Conservation (phyloP, 1,284 basidiomycete genomes). For the Microstroma glucosiphilum region DNA sequence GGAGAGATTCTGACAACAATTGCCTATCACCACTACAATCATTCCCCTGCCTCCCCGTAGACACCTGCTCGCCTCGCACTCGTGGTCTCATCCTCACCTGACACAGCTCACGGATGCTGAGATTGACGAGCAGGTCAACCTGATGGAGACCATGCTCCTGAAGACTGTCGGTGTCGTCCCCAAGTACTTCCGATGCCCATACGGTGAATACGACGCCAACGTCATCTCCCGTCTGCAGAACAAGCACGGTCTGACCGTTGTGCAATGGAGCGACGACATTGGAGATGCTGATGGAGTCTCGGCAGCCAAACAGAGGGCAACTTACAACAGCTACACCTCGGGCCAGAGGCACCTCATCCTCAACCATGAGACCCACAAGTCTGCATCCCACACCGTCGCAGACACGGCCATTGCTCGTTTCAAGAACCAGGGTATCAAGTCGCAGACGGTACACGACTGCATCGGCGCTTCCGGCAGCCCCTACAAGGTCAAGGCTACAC, state of each 20-base stretch:
- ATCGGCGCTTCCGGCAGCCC: not conserved
- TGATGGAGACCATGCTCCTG: conserved; percentile 18
- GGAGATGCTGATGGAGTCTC: conserved; percentile 10
- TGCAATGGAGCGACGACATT: conserved; percentile 10
- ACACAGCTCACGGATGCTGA: not conserved
- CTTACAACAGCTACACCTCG: conserved; percentile 9
- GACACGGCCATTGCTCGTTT: conserved; percentile 8
- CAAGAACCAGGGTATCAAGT: conserved; percentile 6
- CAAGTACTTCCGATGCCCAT: conserved; percentile 13
- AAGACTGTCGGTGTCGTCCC: conserved; percentile 19
- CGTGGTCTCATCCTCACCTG: conserved; percentile 11
- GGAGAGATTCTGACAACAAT: not conserved
- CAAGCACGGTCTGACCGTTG: conserved; percentile 9
- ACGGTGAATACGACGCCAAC: conserved; percentile 2
- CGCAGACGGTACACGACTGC: conserved; percentile 8
- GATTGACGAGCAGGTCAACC: conserved; percentile 15
- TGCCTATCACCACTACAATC: too few relatives aligned
- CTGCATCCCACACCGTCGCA: conserved; percentile 10
- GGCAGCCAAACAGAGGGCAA: not conserved
- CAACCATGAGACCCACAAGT: conserved; percentile 14
- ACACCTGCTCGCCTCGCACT: conserved; percentile 15
- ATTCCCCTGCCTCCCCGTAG: too few relatives aligned
- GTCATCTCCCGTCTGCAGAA: not conserved
- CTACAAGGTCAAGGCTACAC: conserved; percentile 9
- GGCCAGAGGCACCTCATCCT: conserved; percentile 14